phyloP scores from a whole-genome alignment of 345 rosid species.

The Kandelia obovata region DNA sequence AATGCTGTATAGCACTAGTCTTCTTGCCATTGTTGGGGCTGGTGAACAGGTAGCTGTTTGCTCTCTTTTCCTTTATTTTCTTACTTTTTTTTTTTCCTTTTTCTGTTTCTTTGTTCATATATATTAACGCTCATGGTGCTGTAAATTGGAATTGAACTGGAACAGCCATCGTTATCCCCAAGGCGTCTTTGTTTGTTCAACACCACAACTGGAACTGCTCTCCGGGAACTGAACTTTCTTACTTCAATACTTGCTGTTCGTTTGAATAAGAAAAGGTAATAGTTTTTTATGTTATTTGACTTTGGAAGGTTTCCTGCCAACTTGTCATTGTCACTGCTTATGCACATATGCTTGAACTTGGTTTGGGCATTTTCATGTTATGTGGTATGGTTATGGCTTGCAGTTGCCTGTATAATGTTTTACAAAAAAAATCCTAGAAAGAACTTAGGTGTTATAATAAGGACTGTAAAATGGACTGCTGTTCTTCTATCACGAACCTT shows the following conservation, averaged over 20 bases:
- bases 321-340: not conserved
- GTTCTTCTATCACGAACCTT: too few species aligned
- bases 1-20: conserved; percentile 85
- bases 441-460: too few species aligned
- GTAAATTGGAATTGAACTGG: not conserved
- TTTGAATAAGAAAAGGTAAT: conserved; percentile 67
- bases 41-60: conserved; percentile 91
- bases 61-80: not conserved
- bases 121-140: conserved; percentile 2
- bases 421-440: too few species aligned
- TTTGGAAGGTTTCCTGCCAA: not conserved
- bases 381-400: too few species aligned
- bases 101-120: not conserved
- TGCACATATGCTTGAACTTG: too few species aligned
- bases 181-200: conserved; percentile 78
- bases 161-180: conserved; percentile 79
- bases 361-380: too few species aligned
- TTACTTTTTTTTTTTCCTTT: not conserved
- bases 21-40: conserved; percentile 93
- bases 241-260: conserved; percentile 86
- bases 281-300: not conserved
- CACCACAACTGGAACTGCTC: conserved; percentile 56
- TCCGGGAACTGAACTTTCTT: conserved; percentile 66
- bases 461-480: too few species aligned
- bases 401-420: too few species aligned